Evolutionary conservation across 495 filamentous ascomycete genomes (phyloP).

Genomic region (Chlorociboria aeruginascens): DNA sequence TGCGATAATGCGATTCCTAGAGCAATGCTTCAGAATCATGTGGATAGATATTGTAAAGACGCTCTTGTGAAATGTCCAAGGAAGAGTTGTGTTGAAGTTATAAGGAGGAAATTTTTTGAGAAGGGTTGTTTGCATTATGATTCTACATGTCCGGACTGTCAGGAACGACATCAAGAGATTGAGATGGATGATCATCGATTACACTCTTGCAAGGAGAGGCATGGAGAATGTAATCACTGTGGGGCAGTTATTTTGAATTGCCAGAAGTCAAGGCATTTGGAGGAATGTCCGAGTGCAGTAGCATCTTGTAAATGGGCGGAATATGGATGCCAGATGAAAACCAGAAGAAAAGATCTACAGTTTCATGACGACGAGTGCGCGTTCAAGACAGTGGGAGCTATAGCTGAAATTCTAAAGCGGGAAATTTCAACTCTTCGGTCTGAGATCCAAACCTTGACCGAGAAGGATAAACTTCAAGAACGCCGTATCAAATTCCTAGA

Average conservation of each 20-base stretch:
- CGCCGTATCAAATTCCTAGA: slow-evolving; percentile 31
- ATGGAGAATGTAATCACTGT: slow-evolving; percentile 28
- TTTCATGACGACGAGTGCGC: slow-evolving; percentile 21
- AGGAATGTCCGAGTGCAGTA: slow-evolving; percentile 28
- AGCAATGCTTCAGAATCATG: slow-evolving; percentile 59
- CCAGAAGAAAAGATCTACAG: slow-evolving; percentile 22
- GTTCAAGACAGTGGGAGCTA: slow-evolving; percentile 24
- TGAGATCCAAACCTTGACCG: slow-evolving; percentile 20
- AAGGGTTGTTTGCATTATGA: slow-evolving; percentile 38
- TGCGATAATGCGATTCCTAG: slow-evolving; percentile 52
- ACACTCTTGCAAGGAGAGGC: slow-evolving; percentile 23
- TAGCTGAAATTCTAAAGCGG: slow-evolving; percentile 20
- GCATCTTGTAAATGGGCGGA: slow-evolving; percentile 29
- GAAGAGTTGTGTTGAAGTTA: slow-evolving; percentile 25
- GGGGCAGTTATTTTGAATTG: slow-evolving; percentile 24
- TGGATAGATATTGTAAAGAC: slow-evolving; percentile 63
- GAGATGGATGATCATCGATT: slow-evolving; percentile 32
- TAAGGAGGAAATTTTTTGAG: slow-evolving; percentile 25
- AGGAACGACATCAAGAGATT: slow-evolving; percentile 22
- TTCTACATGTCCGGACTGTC: slow-evolving; percentile 34
- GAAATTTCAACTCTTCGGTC: slow-evolving; percentile 23
- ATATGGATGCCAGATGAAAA: slow-evolving; percentile 27
- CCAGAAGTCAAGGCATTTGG: slow-evolving; percentile 27
- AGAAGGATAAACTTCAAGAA: slow-evolving; percentile 27
- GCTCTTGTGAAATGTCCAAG: slow-evolving; percentile 50